Conservation (phyloP, 306 rosid species). For the Rubus parviflorus region DNA sequence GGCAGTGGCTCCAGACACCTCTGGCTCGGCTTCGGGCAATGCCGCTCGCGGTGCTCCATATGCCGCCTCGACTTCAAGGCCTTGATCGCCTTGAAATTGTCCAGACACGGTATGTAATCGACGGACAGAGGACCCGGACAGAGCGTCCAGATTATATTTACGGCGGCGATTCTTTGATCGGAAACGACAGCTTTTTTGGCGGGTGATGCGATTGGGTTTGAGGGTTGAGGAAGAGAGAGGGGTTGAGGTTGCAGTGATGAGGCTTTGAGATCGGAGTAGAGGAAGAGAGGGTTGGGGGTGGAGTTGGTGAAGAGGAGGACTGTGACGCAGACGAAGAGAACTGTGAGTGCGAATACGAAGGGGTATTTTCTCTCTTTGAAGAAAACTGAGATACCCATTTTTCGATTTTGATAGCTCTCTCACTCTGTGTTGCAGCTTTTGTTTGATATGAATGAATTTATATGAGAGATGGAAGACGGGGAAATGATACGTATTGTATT, state of each 20-base stretch:
- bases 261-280: conserved; percentile 39
- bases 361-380: conserved; percentile 58
- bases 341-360: conserved; percentile 49
- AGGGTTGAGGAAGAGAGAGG: background rate
- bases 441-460: no score
- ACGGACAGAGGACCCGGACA: conserved; percentile 47
- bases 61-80: conserved; percentile 69
- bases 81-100: conserved; percentile 65
- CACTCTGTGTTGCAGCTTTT: background rate
- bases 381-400: conserved; percentile 54
- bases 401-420: background rate
- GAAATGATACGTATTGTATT: background rate
- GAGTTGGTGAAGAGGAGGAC: conserved; percentile 56
- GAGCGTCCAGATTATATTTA: conserved; percentile 50
- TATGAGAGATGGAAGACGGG: no score
- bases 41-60: conserved; percentile 95
- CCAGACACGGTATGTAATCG: conserved; percentile 88
- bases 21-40: conserved; percentile 58
- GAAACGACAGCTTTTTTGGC: background rate
- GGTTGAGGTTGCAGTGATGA: conserved; percentile 11
- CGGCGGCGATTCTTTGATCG: background rate
- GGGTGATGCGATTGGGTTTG: conserved; percentile 3
- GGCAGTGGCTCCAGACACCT: conserved; percentile 75
- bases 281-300: conserved; percentile 35
- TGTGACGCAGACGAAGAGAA: conserved; percentile 45